Base-by-base conservation (phyloP, 1,139 yeast genomes). In the Geotrichum klebahnii region DNA sequence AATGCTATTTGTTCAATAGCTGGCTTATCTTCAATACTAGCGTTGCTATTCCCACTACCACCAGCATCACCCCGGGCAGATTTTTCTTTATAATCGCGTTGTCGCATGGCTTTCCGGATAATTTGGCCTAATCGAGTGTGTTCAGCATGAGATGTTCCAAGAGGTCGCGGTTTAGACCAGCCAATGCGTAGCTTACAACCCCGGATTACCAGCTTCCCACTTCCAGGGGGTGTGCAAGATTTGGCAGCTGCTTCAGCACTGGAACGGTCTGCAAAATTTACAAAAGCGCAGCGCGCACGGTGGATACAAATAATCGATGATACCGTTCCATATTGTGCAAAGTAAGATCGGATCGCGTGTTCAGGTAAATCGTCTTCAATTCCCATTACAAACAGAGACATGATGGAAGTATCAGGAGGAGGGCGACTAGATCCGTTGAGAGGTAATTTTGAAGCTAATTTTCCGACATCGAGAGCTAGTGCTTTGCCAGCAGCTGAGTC, bases 351-450 rank as follows among this genome's bases (percentile, higher is more conserved):
- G 12, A 86, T 67, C 39, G 69, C 67, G 59, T 79, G 80, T 56
- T 81, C 88, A 0, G 90, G 82, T n/a, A 81, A 62, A n/a, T 78
- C 80, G 14, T 78, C 78, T 44, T 75, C 79, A 22, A 85, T 70
- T 0, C 95, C 95, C 67, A 82, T 83, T n/a, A 87, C 64, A 63
- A 86, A 85, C 46, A 87, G 75, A 0, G 88, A 74, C 39, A 74
- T 72, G 20, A 77, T 58, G 0, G 66, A 61, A 3, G 60, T 51
- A 55, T 79, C 78, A 20, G 65, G 62, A 1, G 82, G 82, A 0
- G 66, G 62, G 1, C 56, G 55, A 2, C 81, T 59, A 16, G 73
- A 71, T 0, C 86, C 86, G 46, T 57, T 57, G 55, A 84, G 76
- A 0, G 92, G 92, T 10, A 84, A 67, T 56, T 75, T 76, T 28